These are phyloP conservation scores for Ustilago bromivora DNA, from an alignment of 1,284 basidiomycete genomes.

Conservation along the genomic window DNA sequence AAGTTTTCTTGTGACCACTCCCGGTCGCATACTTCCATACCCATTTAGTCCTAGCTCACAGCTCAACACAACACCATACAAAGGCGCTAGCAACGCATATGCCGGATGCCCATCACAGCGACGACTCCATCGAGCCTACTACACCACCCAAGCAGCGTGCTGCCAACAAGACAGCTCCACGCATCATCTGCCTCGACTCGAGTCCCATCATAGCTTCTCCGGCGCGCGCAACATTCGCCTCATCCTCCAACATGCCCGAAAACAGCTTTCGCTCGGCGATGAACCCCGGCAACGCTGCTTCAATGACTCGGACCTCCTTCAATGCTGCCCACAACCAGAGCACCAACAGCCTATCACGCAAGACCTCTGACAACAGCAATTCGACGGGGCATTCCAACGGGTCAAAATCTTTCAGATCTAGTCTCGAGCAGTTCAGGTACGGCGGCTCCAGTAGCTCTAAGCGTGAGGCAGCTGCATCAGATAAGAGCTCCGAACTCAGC, in stretches of 20 bases:
- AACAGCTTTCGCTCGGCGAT: slow-evolving; percentile 42
- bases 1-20: neutral
- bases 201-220: slow-evolving; percentile 35
- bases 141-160: slow-evolving; percentile 31
- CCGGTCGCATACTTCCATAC: neutral
- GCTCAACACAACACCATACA: neutral
- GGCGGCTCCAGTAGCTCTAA: slow-evolving; percentile 11
- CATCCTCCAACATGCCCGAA: slow-evolving; percentile 19
- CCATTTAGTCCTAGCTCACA: neutral
- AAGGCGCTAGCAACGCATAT: slow-evolving; percentile 16
- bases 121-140: slow-evolving; percentile 47
- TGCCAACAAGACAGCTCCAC: slow-evolving; percentile 15
- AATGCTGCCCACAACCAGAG: slow-evolving; percentile 10
- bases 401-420: slow-evolving; percentile 22
- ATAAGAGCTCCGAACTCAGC: slow-evolving; percentile 44
- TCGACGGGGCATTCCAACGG: neutral
- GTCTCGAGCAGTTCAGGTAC: slow-evolving; percentile 46
- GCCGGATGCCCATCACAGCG: slow-evolving; percentile 30
- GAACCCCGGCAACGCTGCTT: slow-evolving; percentile 26
- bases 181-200: slow-evolving; percentile 39
- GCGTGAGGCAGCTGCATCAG: slow-evolving; percentile 20
- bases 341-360: slow-evolving; percentile 8
- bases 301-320: slow-evolving; percentile 37
- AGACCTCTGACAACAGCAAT: slow-evolving; percentile 13
- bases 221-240: neutral